These are phyloP conservation scores for Purpureocillium takamizusanense DNA, from an alignment of 2,329 filamentous ascomycete genomes.

Conservation along the genomic window DNA sequence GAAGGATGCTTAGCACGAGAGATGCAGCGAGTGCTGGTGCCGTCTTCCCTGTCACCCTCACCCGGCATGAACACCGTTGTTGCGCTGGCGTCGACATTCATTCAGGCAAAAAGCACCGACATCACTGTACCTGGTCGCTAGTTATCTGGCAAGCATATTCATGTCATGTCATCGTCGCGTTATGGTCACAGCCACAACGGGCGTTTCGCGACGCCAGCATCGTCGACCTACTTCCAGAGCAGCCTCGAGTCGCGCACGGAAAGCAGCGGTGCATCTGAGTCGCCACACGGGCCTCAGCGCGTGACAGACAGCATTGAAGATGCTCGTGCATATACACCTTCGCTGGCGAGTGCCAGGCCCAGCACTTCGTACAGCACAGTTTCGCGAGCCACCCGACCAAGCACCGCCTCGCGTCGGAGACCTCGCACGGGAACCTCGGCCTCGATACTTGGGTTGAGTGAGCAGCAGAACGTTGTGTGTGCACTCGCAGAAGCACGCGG, in stretches of 20 bases:
- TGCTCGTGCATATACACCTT: conserved; percentile 7
- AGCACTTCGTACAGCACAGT: conserved; percentile 12
- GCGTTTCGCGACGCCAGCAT: conserved; percentile 4
- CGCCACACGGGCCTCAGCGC: background rate
- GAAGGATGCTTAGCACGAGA: too few species aligned
- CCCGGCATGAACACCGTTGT: too few species aligned
- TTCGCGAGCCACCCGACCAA: conserved; percentile 18
- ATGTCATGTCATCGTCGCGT: too few species aligned
- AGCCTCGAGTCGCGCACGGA: background rate
- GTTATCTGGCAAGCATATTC: too few species aligned
- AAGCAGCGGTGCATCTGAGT: background rate
- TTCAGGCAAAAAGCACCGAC: too few species aligned
- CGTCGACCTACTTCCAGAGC: conserved; percentile 15
- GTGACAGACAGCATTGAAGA: background rate
- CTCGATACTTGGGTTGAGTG: conserved; percentile 33
- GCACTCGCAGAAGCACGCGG: conserved; percentile 84
- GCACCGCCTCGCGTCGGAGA: conserved; percentile 34
- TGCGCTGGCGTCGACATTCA: too few species aligned
- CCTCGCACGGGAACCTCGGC: conserved; percentile 29
- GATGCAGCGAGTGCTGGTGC: too few species aligned
- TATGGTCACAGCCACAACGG: too few species aligned
- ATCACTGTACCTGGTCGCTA: too few species aligned
- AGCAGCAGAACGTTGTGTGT: conserved; percentile 69
- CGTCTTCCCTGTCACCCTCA: too few species aligned
- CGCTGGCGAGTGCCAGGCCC: conserved; percentile 8